Evolutionary conservation across 495 filamentous ascomycete genomes (phyloP).

Genomic region (Hypoxylon perforatum): DNA sequence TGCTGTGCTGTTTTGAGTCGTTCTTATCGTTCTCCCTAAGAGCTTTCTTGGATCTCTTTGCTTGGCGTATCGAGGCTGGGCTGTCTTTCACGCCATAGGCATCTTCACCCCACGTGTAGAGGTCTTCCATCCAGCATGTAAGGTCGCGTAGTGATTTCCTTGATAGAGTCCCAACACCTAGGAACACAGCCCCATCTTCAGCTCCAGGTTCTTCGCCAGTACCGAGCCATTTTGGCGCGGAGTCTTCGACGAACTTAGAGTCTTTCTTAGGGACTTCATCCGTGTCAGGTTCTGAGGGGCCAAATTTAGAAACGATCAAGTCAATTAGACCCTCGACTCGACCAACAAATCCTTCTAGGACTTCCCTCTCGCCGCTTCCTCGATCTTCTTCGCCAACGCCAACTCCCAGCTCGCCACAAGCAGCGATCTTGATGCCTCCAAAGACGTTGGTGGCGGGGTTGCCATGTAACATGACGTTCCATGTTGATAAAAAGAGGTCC

Average conservation of each 20-base stretch:
- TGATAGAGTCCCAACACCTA: conserved; percentile 76
- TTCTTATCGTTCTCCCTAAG: background rate
- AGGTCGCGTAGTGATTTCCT: conserved; percentile 72
- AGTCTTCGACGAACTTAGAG: conserved; percentile 22
- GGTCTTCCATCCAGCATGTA: conserved; percentile 83
- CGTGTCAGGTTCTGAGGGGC: conserved; percentile 55
- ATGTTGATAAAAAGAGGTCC: conserved; percentile 80
- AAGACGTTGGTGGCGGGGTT: conserved; percentile 85
- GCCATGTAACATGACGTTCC: conserved; percentile 90
- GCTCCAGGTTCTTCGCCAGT: conserved; percentile 68
- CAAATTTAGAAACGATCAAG: conserved; percentile 86
- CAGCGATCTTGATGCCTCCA: conserved; percentile 88
- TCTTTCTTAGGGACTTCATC: conserved; percentile 22
- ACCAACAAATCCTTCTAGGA: conserved; percentile 84
- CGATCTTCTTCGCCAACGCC: conserved; percentile 95
- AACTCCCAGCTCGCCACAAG: conserved; percentile 88
- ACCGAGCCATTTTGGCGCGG: conserved; percentile 71
- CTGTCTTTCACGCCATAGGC: conserved; percentile 86
- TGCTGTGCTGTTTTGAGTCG: conserved; percentile 7
- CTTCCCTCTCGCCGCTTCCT: conserved; percentile 90
- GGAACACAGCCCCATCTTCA: conserved; percentile 85
- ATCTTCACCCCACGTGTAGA: conserved; percentile 79
- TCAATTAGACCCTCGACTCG: conserved; percentile 79
- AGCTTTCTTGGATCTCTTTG: conserved; percentile 38
- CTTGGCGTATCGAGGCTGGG: conserved; percentile 64